Evolutionary conservation across 192 early-diverging fungal genomes (phyloP).

Genomic region (Coemansia erecta): DNA sequence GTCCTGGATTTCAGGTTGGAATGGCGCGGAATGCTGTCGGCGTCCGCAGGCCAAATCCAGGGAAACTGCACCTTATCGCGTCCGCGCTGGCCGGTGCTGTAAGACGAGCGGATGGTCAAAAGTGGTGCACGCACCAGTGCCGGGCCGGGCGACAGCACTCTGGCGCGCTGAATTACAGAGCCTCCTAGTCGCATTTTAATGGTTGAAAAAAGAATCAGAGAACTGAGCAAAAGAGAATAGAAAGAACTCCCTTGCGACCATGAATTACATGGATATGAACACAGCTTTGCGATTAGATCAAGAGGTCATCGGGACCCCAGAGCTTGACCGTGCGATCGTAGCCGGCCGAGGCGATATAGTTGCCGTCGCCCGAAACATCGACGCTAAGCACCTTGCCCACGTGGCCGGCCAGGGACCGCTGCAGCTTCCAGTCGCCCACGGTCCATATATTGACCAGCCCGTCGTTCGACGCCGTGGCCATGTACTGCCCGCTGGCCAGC

Average conservation of each 20-base stretch:
- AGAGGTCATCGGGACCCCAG: slow-evolving; percentile 62
- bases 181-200: too few relatives aligned
- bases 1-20: background rate
- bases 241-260: too few relatives aligned
- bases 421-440: slow-evolving; percentile 88
- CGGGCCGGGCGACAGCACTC: background rate
- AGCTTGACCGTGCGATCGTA: slow-evolving; percentile 97
- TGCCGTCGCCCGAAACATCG: slow-evolving; percentile 77
- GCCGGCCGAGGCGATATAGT: slow-evolving; percentile 80
- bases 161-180: too few relatives aligned
- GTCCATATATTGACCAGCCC: slow-evolving; percentile 92
- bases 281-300: background rate
- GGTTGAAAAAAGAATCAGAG: background rate
- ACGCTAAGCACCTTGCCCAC: slow-evolving; percentile 88
- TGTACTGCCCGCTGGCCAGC: slow-evolving; percentile 68
- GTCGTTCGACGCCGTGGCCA: slow-evolving; percentile 83
- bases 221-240: too few relatives aligned
- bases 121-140: background rate
- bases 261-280: too few relatives aligned
- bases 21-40: slow-evolving; percentile 1
- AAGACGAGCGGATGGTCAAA: too few relatives aligned
- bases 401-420: slow-evolving; percentile 83
- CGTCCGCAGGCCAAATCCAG: slow-evolving; percentile 31
- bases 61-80: slow-evolving; percentile 26
- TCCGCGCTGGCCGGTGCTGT: slow-evolving; percentile 2